Evolutionary conservation across 257 asterid species (phyloP).

Genomic region (Solanum rostratum): DNA sequence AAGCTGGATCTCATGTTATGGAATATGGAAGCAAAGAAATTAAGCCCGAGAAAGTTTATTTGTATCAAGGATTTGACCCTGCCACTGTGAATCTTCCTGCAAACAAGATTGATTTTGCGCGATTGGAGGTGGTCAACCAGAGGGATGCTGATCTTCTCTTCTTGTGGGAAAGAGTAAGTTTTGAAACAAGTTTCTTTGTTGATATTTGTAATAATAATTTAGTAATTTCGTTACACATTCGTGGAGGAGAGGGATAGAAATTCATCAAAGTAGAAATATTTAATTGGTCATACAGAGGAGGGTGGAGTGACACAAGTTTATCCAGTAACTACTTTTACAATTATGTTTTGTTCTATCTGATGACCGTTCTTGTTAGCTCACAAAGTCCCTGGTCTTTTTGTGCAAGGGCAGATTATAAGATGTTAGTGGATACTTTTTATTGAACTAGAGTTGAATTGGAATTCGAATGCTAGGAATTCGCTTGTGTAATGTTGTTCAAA

Average conservation of each 20-base stretch:
- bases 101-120: slow-evolving; percentile 13
- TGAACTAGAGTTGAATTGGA: neutral
- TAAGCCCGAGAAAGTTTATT: slow-evolving; percentile 48
- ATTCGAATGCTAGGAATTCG: neutral
- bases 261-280: neutral
- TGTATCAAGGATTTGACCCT: slow-evolving; percentile 80
- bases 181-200: neutral
- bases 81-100: slow-evolving; percentile 54
- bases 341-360: neutral
- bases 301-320: neutral
- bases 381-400: neutral
- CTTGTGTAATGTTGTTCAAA: no score
- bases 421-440: neutral
- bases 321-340: neutral
- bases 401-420: neutral
- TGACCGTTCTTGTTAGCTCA: neutral
- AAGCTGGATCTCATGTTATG: slow-evolving; percentile 84
- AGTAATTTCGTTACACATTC: neutral
- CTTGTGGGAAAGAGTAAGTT: slow-evolving; percentile 63
- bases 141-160: slow-evolving; percentile 74
- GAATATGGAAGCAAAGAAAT: slow-evolving; percentile 65
- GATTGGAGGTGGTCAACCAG: slow-evolving; percentile 58
- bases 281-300: neutral
- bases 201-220: neutral
- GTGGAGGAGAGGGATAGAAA: neutral